Conservation (phyloP, 257 asterid species). For the Gentiana dahurica region DNA sequence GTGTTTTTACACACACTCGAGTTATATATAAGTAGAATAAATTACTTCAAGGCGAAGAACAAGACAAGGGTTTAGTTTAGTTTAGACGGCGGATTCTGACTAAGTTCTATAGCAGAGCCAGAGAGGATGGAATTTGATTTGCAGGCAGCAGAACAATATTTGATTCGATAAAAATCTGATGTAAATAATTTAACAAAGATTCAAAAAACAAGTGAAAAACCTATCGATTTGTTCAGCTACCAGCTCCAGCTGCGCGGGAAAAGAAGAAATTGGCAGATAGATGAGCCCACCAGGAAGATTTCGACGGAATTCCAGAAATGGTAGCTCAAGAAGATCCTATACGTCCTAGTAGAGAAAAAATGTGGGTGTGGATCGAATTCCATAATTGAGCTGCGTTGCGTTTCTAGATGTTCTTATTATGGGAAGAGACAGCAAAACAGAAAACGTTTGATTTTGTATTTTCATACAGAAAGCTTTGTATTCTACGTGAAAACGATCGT, state of each 20-base stretch:
- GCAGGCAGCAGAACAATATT: neutral
- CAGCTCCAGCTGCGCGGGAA: constrained; percentile 12
- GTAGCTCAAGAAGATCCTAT: constrained; percentile 13
- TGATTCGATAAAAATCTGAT: constrained; percentile 9
- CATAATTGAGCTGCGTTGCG: constrained; percentile 11
- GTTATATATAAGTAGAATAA: no score
- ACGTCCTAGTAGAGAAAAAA: constrained; percentile 13
- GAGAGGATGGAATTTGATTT: constrained; percentile 1
- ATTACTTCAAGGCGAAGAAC: no score
- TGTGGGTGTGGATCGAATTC: constrained; percentile 23
- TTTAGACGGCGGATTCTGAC: no score
- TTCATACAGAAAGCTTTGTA: constrained; percentile 2
- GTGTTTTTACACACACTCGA: no score
- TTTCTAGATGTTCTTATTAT: constrained; percentile 19
- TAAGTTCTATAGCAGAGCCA: neutral
- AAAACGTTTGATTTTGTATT: constrained; percentile 5
- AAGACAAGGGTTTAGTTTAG: no score
- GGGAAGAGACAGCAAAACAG: constrained; percentile 36
- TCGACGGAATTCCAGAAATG: constrained; percentile 23
- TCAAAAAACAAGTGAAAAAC: constrained; percentile 2
- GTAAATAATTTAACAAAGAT: neutral
- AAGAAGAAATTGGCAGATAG: constrained; percentile 6
- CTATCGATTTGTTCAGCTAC: neutral
- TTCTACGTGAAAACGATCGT: constrained; percentile 8
- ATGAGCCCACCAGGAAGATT: constrained; percentile 4